Base-by-base conservation (phyloP, 2,329 filamentous ascomycete genomes). In the Pleoardoris graminearum region DNA sequence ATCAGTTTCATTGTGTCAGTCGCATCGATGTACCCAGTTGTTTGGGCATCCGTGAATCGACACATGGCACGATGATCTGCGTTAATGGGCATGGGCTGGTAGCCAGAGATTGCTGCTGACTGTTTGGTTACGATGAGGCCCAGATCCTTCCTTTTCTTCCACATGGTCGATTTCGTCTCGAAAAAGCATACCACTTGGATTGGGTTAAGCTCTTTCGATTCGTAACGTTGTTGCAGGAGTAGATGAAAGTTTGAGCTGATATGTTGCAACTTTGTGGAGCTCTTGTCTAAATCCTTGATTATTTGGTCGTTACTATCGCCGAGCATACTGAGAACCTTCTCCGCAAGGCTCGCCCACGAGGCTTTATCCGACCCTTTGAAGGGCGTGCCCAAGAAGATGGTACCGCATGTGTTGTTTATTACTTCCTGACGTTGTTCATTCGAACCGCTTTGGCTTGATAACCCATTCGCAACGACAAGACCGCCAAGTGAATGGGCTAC, bases 401-500 rank as follows among this genome's bases (percentile, higher is more conserved):
- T 46, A 16, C 49, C 41, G 12, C 30, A 35, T 4, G 41, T 51
- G 33, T 16, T 51, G 36, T 29, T 39, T 5, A 51, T 23, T 5
- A 51, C 41, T 29, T 51, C 49, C 23, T 51, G 41, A 22, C 49
- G 39, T 29, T 30, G 39, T 23, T 46, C 49, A 17, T 46, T 39
- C 19, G 46, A 49, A 22, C 46, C 37, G 23, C 22, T 27, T 32
- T 36, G 38, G 17, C 37, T 44, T 36, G 48, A 33, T 3, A 51
- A 25, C 17, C 36, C 41, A 19, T 51, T 46, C 16, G 39, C 49
- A 16, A 41, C 36, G 12, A 51, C 49, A 3, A 51, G 27, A 6
- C 41, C 49, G 12, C 49, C 49, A 14, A 51, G 49, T 25, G 32
- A 45, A 33, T 51, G 49, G 11, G 41, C 49, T 8, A 51, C 42